Evolutionary conservation across 371 early-diverging fungal species (phyloP), one percentile per base, ranked within the genome.

Genomic region (Mortierella sp.): DNA sequence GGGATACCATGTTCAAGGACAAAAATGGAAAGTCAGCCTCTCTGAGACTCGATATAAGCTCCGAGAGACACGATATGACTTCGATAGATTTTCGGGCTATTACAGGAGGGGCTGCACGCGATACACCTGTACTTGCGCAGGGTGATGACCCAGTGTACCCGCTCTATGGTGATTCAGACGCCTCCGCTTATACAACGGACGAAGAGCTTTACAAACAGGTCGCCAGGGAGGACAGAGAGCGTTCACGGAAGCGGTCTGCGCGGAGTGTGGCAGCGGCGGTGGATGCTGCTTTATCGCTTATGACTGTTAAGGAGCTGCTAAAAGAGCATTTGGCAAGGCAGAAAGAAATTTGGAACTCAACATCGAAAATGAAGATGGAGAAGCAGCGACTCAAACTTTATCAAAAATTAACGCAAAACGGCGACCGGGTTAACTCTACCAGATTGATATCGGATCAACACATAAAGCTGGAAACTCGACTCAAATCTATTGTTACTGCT

Each of bases 81-180:
- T 64, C 61, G 2, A 66, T 80, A 55, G 56, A 74, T 31, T 80
- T 71, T 51, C 64, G 64, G 2, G 56, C 63, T 4, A 29, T 66
- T n/a, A 74, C 64, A 17, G 61, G 54, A 34, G 61, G 56, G 15
- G n/a, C n/a, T 6, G 32, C 15, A 1, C 32, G 0, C 35, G 40
- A 10, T 13, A 13, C 15, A 23, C 31, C 9, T 26, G 35, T 17
- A 22, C 26, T 19, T 0, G 23, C 0, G 58, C 66, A 15, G 72
- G 77, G 40, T 0, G 82, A 83, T 1, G 87, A 88, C 32, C 26
- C 32, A 2, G 64, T 85, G 2, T 74, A 85, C 13, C 88, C 89
- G 1, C 45, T 75, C 19, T 89, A 86, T 42, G 89, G 90, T 10
- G 89, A 89, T 5, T 87, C 87, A 0, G 85, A 82, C 22, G 72